phyloP scores from a whole-genome alignment of 352 stramenopile genomes.

The Globisporangium cylindrosporum region DNA sequence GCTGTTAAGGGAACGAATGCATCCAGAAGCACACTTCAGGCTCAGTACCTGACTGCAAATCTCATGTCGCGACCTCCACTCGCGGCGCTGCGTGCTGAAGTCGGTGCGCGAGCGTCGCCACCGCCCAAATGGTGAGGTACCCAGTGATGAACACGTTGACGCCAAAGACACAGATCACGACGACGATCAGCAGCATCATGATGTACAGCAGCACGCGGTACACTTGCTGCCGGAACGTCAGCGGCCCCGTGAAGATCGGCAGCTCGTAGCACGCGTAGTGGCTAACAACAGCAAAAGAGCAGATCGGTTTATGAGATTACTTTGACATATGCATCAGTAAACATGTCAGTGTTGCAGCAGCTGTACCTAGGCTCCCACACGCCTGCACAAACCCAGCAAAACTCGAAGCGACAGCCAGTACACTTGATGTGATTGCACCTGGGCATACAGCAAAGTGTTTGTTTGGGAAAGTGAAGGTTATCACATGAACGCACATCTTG shows the following conservation, averaged over 20 bases:
- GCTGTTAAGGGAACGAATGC: no score
- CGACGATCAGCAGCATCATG: constrained; percentile 47
- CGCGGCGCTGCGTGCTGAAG: background rate
- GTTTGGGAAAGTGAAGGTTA: background rate
- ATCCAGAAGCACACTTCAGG: no score
- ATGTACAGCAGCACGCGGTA: constrained; percentile 20
- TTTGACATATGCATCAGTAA: background rate
- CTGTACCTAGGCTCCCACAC: constrained; percentile 37
- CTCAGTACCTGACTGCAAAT: no score
- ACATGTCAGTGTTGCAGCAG: background rate
- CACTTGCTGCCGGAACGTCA: constrained; percentile 30
- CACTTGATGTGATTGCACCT: background rate
- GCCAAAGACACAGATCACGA: constrained; percentile 51
- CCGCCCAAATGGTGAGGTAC: constrained; percentile 26
- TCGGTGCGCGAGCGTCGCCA: constrained; percentile 10
- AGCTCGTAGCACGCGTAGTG: constrained; percentile 76
- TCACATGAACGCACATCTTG: background rate
- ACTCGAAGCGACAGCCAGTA: background rate
- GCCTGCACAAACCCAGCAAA: constrained; percentile 29
- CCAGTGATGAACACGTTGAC: constrained; percentile 49
- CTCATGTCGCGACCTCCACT: background rate
- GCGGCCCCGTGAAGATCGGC: constrained; percentile 35
- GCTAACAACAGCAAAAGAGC: constrained; percentile 14
- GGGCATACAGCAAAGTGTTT: background rate
- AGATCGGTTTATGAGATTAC: background rate